phyloP scores from a whole-genome alignment of 192 early-diverging fungal genomes.

The Coemansia sp. region DNA sequence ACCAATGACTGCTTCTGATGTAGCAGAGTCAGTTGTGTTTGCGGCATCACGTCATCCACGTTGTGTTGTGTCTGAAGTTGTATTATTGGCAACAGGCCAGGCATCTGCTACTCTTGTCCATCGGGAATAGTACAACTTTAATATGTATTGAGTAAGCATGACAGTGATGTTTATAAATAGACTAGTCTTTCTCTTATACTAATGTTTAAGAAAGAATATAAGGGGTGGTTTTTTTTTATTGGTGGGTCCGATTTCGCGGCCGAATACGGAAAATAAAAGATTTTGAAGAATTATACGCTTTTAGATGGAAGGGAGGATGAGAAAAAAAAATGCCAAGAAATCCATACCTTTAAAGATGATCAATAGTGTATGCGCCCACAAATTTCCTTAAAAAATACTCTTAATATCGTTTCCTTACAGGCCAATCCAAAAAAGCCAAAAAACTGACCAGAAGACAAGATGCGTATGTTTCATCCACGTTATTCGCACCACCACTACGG shows the following conservation, averaged over 20 bases:
- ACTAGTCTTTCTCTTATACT: no score
- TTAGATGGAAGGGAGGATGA: neutral
- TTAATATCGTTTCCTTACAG: neutral
- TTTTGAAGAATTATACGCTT: neutral
- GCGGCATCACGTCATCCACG: conserved; percentile 63
- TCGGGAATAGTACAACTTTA: conserved; percentile 12
- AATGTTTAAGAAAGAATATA: no score
- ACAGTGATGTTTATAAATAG: no score
- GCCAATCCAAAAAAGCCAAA: no score
- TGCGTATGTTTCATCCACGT: conserved; percentile 10
- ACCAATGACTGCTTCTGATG: conserved; percentile 67
- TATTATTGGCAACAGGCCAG: conserved; percentile 42
- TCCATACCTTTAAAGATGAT: neutral
- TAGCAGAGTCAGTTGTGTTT: conserved; percentile 79
- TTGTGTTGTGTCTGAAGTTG: conserved; percentile 37
- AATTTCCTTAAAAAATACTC: neutral
- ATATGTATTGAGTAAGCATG: no score
- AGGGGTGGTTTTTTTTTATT: no score
- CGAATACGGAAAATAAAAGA: neutral
- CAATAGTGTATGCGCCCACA: neutral
- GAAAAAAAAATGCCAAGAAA: conserved; percentile 26
- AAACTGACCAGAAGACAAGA: no score
- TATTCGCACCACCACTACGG: conserved; percentile 14
- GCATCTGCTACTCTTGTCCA: conserved; percentile 27
- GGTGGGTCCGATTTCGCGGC: no score